Evolutionary conservation across 2,329 filamentous ascomycete genomes (phyloP), one percentile per base, ranked within the genome.

Genomic region (Scytalidium sp.): DNA sequence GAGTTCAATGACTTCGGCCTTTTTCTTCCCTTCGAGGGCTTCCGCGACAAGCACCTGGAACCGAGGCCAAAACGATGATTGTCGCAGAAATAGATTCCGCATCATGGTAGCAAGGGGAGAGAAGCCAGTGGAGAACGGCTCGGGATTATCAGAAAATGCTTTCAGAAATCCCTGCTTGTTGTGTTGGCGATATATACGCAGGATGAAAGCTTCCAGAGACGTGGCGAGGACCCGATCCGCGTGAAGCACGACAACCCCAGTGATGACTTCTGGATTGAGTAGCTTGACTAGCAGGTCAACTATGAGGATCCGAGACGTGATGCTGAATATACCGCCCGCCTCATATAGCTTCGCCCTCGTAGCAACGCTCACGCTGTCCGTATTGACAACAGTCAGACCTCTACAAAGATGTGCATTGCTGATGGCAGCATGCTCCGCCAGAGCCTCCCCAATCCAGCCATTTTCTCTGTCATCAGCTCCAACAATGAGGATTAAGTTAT

Each of bases 121-220:
- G 68, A 96, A 97, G 1, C 92, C 93, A 0, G 82, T 85, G 0
- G 89, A 87, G 63, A 99, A 95, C 0, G 92, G 88, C 64, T 97
- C 92, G 0, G 94, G 93, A 27, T 86, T 88, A 66, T 99, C 94
- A 0, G 92, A 94, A 64, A 99, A 96, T 11, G 94, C 94, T 64
- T 99, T 99, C 25, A 99, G 75, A 60, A 99, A 97, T 27, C 94
- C 94, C 25, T 72, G 76, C 72, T 95, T 96, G 70, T 99, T 99
- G 75, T 90, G 90, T 70, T 97, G 93, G 52, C 94, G 82, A 66
- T 92, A 99, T 49, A 97, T 90, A 36, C 94, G 83, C 51, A 97
- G 75, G 54, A 99, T 97, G 68, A 99, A 99, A 6, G 94, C 93
- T 68, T 99, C 94, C 2, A 92, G 74, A 1, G 91, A 94, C 1